These are phyloP conservation scores for Hymenotorrendiella dingleyae DNA, from an alignment of 2,329 filamentous ascomycete genomes.

Conservation along the genomic window DNA sequence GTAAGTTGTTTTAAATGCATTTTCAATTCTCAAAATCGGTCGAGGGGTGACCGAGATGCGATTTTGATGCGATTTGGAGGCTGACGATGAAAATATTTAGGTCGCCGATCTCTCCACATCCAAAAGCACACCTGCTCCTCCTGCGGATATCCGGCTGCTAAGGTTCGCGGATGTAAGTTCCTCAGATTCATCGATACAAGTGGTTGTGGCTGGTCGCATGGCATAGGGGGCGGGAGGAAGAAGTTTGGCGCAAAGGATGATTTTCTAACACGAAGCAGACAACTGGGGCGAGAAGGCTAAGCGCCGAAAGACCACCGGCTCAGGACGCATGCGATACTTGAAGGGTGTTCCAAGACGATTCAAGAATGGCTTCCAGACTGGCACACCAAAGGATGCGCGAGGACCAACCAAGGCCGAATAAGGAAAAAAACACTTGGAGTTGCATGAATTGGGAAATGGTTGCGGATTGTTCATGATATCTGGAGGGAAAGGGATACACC, in stretches of 20 bases:
- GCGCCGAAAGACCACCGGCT: conserved; percentile 98
- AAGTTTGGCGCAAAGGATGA: no score
- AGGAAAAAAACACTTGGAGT: conserved; percentile 33
- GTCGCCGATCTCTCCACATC: conserved; percentile 96
- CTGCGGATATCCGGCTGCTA: conserved; percentile 96
- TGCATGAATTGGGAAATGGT: conserved; percentile 31
- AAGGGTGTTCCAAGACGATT: conserved; percentile 89
- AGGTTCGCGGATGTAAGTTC: conserved; percentile 95
- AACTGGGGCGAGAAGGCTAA: conserved; percentile 99
- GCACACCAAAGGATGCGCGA: conserved; percentile 76
- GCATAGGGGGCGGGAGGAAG: no score
- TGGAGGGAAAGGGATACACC: conserved; percentile 26
- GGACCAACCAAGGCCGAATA: conserved; percentile 45
- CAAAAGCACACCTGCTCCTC: conserved; percentile 97
- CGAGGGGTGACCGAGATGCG: background rate
- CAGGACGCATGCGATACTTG: conserved; percentile 92
- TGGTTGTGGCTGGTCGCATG: no score
- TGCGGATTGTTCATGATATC: conserved; percentile 27
- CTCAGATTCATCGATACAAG: conserved; percentile 12
- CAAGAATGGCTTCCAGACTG: conserved; percentile 96
- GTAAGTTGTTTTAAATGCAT: no score
- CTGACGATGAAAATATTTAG: conserved; percentile 41
- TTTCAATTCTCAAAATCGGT: conserved; percentile 8
- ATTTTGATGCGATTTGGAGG: conserved; percentile 5
- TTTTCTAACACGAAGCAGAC: conserved; percentile 70